Conservation (phyloP, 371 early-diverging fungal species). For the Apophysomyces ossiformis region DNA sequence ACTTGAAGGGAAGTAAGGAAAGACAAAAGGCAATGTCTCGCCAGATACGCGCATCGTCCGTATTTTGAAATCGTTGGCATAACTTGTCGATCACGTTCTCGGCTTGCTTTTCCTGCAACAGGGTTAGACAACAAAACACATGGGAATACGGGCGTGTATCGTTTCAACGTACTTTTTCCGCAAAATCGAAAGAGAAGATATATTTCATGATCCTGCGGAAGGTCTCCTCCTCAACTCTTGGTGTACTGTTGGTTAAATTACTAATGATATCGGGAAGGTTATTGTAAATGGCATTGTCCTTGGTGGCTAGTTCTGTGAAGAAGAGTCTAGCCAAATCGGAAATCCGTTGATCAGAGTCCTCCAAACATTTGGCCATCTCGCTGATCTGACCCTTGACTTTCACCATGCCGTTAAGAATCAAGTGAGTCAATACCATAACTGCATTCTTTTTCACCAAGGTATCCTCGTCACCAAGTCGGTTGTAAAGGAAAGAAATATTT, state of each 20-base stretch:
- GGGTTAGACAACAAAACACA: constrained; percentile 1
- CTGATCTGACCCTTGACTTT: constrained; percentile 97
- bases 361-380: constrained; percentile 96
- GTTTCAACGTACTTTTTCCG: constrained; percentile 68
- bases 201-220: constrained; percentile 93
- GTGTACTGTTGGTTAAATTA: constrained; percentile 70
- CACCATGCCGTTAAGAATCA: constrained; percentile 98
- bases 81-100: constrained; percentile 95
- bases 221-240: constrained; percentile 70
- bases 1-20: constrained; percentile 82
- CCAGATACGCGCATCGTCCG: constrained; percentile 80
- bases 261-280: constrained; percentile 97
- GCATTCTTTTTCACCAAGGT: constrained; percentile 89
- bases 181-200: constrained; percentile 83
- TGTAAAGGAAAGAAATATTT: constrained; percentile 91
- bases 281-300: constrained; percentile 98
- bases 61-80: constrained; percentile 86
- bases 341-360: constrained; percentile 86
- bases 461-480: constrained; percentile 82
- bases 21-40: constrained; percentile 93
- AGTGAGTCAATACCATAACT: constrained; percentile 96
- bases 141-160: no score
- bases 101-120: constrained; percentile 83
- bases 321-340: constrained; percentile 91
- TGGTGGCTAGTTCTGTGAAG: constrained; percentile 93